Evolutionary conservation across 192 early-diverging fungal species (phyloP).

Genomic region (Podila epigama): DNA sequence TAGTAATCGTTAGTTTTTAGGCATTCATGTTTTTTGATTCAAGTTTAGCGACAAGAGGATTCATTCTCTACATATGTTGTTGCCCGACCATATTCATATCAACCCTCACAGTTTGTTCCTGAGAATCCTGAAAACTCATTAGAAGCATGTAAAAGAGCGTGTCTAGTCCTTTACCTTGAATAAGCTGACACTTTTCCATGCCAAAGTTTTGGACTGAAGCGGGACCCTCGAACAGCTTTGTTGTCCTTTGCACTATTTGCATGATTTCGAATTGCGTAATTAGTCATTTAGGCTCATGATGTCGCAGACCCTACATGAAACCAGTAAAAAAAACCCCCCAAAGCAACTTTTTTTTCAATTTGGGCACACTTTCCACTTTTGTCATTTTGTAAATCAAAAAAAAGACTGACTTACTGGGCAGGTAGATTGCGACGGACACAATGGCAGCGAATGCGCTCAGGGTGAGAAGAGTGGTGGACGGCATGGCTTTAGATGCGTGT

Average conservation of each 20-base stretch:
- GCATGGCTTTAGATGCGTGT: conserved; percentile 7
- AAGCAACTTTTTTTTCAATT: too few relatives aligned
- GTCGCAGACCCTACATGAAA: too few relatives aligned
- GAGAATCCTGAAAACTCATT: too few relatives aligned
- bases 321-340: too few relatives aligned
- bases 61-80: too few relatives aligned
- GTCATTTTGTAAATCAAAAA: not conserved
- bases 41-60: too few relatives aligned
- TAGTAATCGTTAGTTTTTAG: not conserved
- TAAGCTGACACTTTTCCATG: conserved; percentile 38
- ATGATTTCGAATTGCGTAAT: not conserved
- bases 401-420: conserved; percentile 39
- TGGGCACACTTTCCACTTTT: too few relatives aligned
- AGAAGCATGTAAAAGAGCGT: too few relatives aligned
- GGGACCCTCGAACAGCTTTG: conserved; percentile 26
- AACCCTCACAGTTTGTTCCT: not conserved
- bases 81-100: not conserved
- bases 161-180: too few relatives aligned
- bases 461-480: conserved; percentile 17
- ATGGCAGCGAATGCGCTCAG: conserved; percentile 24
- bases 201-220: conserved; percentile 34
- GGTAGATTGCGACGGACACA: conserved; percentile 30
- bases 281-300: not conserved
- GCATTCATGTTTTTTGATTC: not conserved
- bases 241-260: conserved; percentile 38